Percentiles rank a stretch among this genome's conserved stretches.
phyloP scores from a whole-genome alignment of 306 rosid genomes.

The Adenanthera pavonina region DNA sequence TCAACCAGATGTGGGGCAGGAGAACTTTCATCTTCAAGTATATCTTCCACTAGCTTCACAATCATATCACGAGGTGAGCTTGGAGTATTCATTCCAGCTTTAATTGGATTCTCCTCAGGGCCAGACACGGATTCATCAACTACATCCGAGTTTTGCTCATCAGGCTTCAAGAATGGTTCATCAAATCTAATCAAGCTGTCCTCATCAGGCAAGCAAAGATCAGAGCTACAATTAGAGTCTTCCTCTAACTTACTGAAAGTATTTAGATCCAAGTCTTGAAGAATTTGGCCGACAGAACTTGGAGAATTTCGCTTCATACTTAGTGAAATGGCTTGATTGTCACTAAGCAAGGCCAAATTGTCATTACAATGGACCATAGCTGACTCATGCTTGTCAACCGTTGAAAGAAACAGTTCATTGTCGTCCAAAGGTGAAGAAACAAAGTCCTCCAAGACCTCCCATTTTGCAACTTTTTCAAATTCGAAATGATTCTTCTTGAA shows the following conservation, averaged over 20 bases:
- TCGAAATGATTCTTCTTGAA: slow-evolving; percentile 17
- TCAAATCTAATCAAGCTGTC: slow-evolving; percentile 63
- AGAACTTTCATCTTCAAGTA: slow-evolving; percentile 45
- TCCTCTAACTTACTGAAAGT: slow-evolving; percentile 38
- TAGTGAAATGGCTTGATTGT: slow-evolving; percentile 25
- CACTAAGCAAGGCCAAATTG: slow-evolving; percentile 14
- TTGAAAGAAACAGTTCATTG: slow-evolving; percentile 27
- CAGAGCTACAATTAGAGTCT: slow-evolving; percentile 33
- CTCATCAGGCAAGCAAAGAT: slow-evolving; percentile 61
- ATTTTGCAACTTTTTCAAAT: slow-evolving; percentile 16
- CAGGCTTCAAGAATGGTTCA: slow-evolving; percentile 40
- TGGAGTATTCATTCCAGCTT: slow-evolving; percentile 38
- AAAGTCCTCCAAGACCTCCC: slow-evolving; percentile 2
- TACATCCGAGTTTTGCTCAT: slow-evolving; percentile 29
- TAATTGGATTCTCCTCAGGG: slow-evolving; percentile 33
- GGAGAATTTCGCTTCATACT: slow-evolving; percentile 30
- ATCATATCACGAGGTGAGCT: slow-evolving; percentile 42
- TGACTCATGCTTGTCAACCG: slow-evolving; percentile 28
- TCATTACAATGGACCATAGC: slow-evolving; percentile 29
- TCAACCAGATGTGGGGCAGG: slow-evolving; percentile 26
- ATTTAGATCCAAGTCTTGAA: slow-evolving; percentile 35
- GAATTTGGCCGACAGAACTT: slow-evolving; percentile 32
- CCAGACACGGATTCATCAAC: slow-evolving; percentile 43
- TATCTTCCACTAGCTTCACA: slow-evolving; percentile 44
- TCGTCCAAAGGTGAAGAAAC: slow-evolving; percentile 29